A percentile compares a stretch with the other conserved stretches of the same genome.
These are phyloP conservation scores for Cladosporium sp. DNA, from an alignment of 2,329 filamentous ascomycete species.

Conservation along the genomic window DNA sequence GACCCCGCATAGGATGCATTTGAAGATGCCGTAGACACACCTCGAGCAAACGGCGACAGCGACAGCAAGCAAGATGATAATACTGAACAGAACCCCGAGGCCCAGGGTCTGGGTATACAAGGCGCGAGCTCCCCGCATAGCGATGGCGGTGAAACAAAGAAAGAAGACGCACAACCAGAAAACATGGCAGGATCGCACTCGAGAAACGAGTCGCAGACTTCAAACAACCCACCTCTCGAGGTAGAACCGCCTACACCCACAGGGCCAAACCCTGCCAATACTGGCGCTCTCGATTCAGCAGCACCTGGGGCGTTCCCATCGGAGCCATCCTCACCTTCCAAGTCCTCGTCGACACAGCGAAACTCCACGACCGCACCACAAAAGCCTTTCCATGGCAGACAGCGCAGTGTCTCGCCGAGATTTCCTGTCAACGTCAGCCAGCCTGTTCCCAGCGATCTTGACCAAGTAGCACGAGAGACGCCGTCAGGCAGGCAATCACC, in stretches of 20 bases:
- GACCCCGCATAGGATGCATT: constrained; percentile 61
- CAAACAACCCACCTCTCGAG: constrained; percentile 1
- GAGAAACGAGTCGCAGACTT: not conserved
- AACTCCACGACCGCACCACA: constrained; percentile 7
- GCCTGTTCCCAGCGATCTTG: constrained; percentile 14
- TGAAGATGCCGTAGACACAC: constrained; percentile 68
- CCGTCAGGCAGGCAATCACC: constrained; percentile 7
- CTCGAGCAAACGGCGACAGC: constrained; percentile 16
- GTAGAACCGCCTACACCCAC: constrained; percentile 4
- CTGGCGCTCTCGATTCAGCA: not conserved
- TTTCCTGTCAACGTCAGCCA: constrained; percentile 20
- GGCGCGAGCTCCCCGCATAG: constrained; percentile 33
- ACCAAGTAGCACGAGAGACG: not conserved
- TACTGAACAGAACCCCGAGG: constrained; percentile 21
- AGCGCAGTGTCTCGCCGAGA: constrained; percentile 8
- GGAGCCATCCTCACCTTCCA: constrained; percentile 3
- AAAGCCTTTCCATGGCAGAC: constrained; percentile 6
- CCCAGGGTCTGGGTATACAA: constrained; percentile 14
- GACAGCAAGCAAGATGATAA: constrained; percentile 27
- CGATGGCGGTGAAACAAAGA: constrained; percentile 26
- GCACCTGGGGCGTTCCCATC: constrained; percentile 6
- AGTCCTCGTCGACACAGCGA: constrained; percentile 1
- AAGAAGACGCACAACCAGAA: constrained; percentile 2
- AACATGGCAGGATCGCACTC: constrained; percentile 4
- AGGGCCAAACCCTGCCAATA: not conserved